phyloP scores from a whole-genome alignment of 2,329 filamentous ascomycete species.

The Paraphaeosphaeria minitans region DNA sequence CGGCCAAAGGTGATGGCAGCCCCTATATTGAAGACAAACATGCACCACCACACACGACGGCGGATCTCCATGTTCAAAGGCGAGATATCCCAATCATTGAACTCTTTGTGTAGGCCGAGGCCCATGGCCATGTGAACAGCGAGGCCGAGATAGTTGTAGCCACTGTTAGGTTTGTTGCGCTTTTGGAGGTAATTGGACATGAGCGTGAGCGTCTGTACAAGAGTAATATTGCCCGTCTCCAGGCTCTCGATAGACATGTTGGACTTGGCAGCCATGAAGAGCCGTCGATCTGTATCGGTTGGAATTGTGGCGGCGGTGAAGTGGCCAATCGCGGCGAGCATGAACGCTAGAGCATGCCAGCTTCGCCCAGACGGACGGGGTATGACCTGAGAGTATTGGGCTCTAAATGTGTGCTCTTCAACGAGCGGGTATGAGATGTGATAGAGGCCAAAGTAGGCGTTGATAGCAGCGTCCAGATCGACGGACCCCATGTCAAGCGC shows the following conservation, averaged over 20 bases:
- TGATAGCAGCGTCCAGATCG: constrained; percentile 11
- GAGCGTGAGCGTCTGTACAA: constrained; percentile 55
- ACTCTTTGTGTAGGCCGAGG: constrained; percentile 57
- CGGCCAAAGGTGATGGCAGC: constrained; percentile 58
- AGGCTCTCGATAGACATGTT: constrained; percentile 54
- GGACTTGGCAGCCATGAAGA: constrained; percentile 54
- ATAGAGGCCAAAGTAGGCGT: constrained; percentile 11
- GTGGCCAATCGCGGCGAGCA: constrained; percentile 10
- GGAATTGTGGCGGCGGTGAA: constrained; percentile 9
- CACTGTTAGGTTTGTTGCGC: constrained; percentile 57
- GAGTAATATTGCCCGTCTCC: constrained; percentile 56
- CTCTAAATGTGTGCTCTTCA: constrained; percentile 9
- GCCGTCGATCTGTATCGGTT: constrained; percentile 30
- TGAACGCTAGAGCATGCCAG: constrained; percentile 13
- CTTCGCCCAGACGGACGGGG: constrained; percentile 10
- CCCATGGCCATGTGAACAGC: constrained; percentile 58
- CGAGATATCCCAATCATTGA: constrained; percentile 26
- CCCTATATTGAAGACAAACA: constrained; percentile 56
- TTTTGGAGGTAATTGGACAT: constrained; percentile 58
- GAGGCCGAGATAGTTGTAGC: constrained; percentile 56
- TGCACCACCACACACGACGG: constrained; percentile 43
- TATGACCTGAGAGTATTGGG: constrained; percentile 10
- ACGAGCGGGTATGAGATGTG: constrained; percentile 11
- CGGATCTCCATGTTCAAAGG: constrained; percentile 44
- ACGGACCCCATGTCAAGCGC: constrained; percentile 4